These are phyloP conservation scores for Geotrichum fermentans DNA, from an alignment of 1,139 yeast genomes.

Conservation along the genomic window DNA sequence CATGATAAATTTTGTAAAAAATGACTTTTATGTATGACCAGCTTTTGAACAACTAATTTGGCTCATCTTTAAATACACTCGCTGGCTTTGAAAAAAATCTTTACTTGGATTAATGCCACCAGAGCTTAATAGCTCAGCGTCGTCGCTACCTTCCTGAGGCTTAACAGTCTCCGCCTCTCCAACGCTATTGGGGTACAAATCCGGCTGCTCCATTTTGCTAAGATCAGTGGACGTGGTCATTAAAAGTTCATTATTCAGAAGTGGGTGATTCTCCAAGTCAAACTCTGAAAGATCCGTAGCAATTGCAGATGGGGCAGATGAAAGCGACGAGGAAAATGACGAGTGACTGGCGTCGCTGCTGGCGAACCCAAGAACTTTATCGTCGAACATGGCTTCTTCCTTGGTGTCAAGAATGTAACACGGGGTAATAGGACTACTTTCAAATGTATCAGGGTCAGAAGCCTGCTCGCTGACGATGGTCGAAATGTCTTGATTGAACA, in stretches of 20 bases:
- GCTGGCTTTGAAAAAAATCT: background rate
- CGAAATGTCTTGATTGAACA: background rate
- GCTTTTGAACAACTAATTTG: no score
- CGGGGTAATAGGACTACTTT: background rate
- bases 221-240: constrained; percentile 2
- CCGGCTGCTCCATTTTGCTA: background rate
- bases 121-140: background rate
- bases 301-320: background rate
- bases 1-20: no score
- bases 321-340: background rate
- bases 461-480: background rate
- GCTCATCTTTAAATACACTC: no score
- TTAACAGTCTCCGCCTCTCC: no score
- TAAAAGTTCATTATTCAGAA: background rate
- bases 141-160: no score
- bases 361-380: constrained; percentile 3
- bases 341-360: background rate
- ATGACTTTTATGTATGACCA: no score
- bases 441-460: background rate
- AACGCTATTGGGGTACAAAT: no score
- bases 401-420: background rate
- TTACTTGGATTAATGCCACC: constrained; percentile 6
- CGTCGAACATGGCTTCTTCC: background rate
- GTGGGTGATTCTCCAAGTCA: background rate
- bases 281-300: background rate